Base-by-base conservation (phyloP, 2,329 filamentous ascomycete genomes). In the Rhexocercosporidium sp. region DNA sequence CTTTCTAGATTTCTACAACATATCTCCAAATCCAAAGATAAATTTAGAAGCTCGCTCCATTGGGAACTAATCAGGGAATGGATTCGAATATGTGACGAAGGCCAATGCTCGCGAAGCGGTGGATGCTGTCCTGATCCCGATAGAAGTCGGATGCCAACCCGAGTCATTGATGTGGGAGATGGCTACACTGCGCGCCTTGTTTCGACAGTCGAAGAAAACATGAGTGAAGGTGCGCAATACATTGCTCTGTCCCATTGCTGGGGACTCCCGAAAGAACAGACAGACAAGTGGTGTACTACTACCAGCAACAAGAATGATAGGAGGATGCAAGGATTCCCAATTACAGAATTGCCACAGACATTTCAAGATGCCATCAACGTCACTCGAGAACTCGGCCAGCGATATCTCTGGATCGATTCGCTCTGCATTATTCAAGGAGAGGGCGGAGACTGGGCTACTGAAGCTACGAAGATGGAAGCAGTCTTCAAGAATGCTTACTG, bases 401-500 rank as follows among this genome's bases (percentile, higher is more conserved):
- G 49, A 31, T 53, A 53, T 31, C 49, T 53, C 22, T 53, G 49
- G 22, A 53, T 53, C 22, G 49, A 47, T 47, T 53, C 49, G 16
- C 37, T 31, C 29, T 31, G 29, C 29, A 31, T 31, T 8, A 49
- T 25, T 49, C 46, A 49, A 27, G 22, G 22, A 18, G 1, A 49
- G 9, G 20, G 4, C 22, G 46, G 22, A 6, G 46, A 49, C 22
- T 49, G 3, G 20, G 14, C 5, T 22, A 49, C 46, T n/a, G 22
- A 27, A 49, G 20, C 22, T 20, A 27, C 20, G 20, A 49, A 49
- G 46, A 49, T 49, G 22, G 20, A 49, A 49, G 46, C 46, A 37
- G 59, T 62, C 22, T 62, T 62, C 9, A 31, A 31, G 39, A 47
- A 46, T 16, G 46, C 59, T 51, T 62, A 62, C 59, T 62, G 31